Evolutionary conservation across 306 rosid species (phyloP), one percentile per base, ranked within the genome.

Genomic region (Begonia masoniana): DNA sequence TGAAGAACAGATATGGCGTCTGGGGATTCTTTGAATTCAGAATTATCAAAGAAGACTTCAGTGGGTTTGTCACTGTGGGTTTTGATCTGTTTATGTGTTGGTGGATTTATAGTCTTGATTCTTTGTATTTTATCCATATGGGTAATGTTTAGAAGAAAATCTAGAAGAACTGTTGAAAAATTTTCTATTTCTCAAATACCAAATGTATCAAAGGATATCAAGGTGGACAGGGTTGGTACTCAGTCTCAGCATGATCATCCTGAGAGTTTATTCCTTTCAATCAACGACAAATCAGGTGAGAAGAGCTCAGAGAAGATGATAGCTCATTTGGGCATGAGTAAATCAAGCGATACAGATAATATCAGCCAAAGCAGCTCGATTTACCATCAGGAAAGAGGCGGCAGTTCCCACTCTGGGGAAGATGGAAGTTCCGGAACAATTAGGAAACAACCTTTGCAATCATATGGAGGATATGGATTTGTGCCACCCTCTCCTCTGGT

Each of bases 31-130:
- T 73, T 89, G 82, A 69, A 78, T 59, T 72, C 61, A n/a, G 76
- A 73, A 59, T 55, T 89, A 71, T 82, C 95, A 3, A 85, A 76
- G 78, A 84, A 84, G 79, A 82, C 80, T 0, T 54, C 82, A 4
- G n/a, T 85, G 62, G 97, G 94, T 62, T 69, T 89, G 75, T 78
- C 70, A 67, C 66, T 81, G 56, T 89, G 95, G 95, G 89, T 78
- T 76, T 71, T 80, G 77, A 78, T 89, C 48, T 76, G 95, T 39
- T 59, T 89, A 31, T 78, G 97, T 58, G 94, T 88, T 21, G 88
- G 82, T 17, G 52, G 82, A 67, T 74, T 82, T 68, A 84, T 88
- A 50, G 59, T 84, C 55, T 54, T 80, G 23, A 78, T 88, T 69
- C 95, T 88, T 17, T 62, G 71, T 45, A 74, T 82, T 59, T 47